These are phyloP conservation scores for Yamadazyma tumulicola DNA, from an alignment of 805 yeast genomes.

Conservation along the genomic window DNA sequence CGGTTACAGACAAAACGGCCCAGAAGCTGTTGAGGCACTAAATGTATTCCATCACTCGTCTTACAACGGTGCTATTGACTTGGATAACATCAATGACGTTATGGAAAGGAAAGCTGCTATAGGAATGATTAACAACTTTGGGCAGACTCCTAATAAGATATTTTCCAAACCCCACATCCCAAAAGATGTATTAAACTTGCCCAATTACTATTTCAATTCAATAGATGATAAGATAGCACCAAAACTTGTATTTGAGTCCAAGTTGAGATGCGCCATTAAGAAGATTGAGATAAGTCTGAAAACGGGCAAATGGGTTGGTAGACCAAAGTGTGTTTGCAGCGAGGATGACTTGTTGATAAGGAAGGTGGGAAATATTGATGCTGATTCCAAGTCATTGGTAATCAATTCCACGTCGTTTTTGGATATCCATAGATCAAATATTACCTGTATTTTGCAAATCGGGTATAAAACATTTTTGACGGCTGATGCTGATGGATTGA, in stretches of 20 bases:
- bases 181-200: slow-evolving; percentile 35
- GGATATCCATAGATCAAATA: slow-evolving; percentile 37
- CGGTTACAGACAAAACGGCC: slow-evolving; percentile 77
- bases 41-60: slow-evolving; percentile 85
- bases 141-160: slow-evolving; percentile 80
- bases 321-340: slow-evolving; percentile 37
- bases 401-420: slow-evolving; percentile 44
- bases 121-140: slow-evolving; percentile 87
- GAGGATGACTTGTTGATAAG: slow-evolving; percentile 37
- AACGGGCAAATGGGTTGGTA: slow-evolving; percentile 49
- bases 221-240: slow-evolving; percentile 32
- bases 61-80: slow-evolving; percentile 77
- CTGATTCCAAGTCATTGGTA: slow-evolving; percentile 28
- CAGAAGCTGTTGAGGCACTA: slow-evolving; percentile 57
- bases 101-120: slow-evolving; percentile 72
- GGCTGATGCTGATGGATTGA: slow-evolving; percentile 56
- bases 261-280: slow-evolving; percentile 36
- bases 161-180: slow-evolving; percentile 66
- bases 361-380: slow-evolving; percentile 20
- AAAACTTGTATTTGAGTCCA: slow-evolving; percentile 40
- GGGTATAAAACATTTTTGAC: slow-evolving; percentile 43
- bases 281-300: slow-evolving; percentile 44
- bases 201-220: slow-evolving; percentile 34
- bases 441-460: slow-evolving; percentile 39
- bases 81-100: slow-evolving; percentile 71